Evolutionary conservation across 2,329 filamentous ascomycete species (phyloP), one percentile per base, ranked within the genome.

Genomic region (Apiospora sp.): DNA sequence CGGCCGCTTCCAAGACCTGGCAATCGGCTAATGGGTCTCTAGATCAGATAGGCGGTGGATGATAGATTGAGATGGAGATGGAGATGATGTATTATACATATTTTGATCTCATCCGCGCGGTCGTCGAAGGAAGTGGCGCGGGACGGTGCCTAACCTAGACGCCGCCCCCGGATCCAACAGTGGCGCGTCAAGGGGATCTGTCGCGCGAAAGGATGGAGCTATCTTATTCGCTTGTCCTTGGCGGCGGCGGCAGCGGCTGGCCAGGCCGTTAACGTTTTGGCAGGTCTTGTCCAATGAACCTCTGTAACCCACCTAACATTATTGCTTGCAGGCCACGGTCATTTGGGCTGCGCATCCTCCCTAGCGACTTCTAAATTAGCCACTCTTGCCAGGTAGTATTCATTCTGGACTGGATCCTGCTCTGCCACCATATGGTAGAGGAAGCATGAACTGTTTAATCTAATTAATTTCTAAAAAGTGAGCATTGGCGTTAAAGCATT

Each of bases 401-500:
- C 19, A 48, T 48, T 48, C 22, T 61, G 30, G n/a, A 10, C 37
- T 37, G 13, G 54, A 61, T 61, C n/a, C 10, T 10, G 37, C 30
- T n/a, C 19, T 61, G 30, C 16, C 16, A 19, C 27, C 27, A 19
- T 34, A 27, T 19, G 8, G 30, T 37, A 8, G 54, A 14, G 19
- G 54, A 7, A 61, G 54, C 54, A 61, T 61, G 54, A 61, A 61
- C 30, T 37, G 8, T 34, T 49, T 61, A 61, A 37, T 61, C 37
- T 61, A 37, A 61, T 61, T 58, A 61, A 16, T 13, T 41, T 10
- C 37, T 41, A 41, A 41, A 41, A 41, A 19, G 16, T 10, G 19
- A 30, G 54, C 16, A 61, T 61, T 58, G 54, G 54, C 54, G 54
- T 61, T 37, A 61, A 61, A 61, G 54, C 54, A 61, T 37, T 37